Conservation (phyloP, 2,329 filamentous ascomycete genomes). For the Ascosphaera pollenicola region DNA sequence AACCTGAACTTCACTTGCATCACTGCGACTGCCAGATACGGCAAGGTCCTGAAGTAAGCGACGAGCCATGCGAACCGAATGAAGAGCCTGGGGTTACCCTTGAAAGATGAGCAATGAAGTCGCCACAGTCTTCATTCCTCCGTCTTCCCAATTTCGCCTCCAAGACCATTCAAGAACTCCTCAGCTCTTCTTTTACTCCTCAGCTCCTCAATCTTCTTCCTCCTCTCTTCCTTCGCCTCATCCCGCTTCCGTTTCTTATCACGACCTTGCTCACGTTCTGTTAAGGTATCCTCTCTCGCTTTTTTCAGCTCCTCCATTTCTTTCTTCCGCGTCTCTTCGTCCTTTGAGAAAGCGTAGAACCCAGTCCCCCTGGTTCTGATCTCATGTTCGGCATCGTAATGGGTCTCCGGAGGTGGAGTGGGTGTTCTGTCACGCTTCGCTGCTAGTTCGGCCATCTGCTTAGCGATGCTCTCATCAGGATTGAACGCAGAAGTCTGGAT, state of each 20-base stretch:
- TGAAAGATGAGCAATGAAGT: too few relatives aligned
- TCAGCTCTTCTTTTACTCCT: constrained; percentile 48
- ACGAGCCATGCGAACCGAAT: too few relatives aligned
- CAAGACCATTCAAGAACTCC: constrained; percentile 41
- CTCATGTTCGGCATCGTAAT: constrained; percentile 74
- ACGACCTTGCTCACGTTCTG: constrained; percentile 32
- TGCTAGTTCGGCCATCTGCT: constrained; percentile 59
- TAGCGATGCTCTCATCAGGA: constrained; percentile 39
- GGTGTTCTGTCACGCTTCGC: constrained; percentile 54
- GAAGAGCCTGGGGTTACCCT: too few relatives aligned
- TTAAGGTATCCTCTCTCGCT: constrained; percentile 47
- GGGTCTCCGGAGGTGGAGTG: constrained; percentile 57
- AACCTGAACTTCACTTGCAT: too few relatives aligned
- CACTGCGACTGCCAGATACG: too few relatives aligned
- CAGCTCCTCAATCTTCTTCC: constrained; percentile 25
- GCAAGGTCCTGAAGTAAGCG: too few relatives aligned
- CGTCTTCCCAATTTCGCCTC: constrained; percentile 1
- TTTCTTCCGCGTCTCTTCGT: constrained; percentile 39
- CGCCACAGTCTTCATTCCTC: too few relatives aligned
- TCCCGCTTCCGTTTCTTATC: constrained; percentile 36
- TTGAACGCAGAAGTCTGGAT: constrained; percentile 71
- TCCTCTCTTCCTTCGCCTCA: constrained; percentile 38
- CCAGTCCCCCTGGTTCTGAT: constrained; percentile 72
- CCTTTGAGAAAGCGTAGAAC: constrained; percentile 73
- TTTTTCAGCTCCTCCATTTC: constrained; percentile 58